A percentile compares a stretch with the other conserved stretches of the same genome.
phyloP scores from a whole-genome alignment of 2,329 filamentous ascomycete genomes.

The Aspergillus uvarum region DNA sequence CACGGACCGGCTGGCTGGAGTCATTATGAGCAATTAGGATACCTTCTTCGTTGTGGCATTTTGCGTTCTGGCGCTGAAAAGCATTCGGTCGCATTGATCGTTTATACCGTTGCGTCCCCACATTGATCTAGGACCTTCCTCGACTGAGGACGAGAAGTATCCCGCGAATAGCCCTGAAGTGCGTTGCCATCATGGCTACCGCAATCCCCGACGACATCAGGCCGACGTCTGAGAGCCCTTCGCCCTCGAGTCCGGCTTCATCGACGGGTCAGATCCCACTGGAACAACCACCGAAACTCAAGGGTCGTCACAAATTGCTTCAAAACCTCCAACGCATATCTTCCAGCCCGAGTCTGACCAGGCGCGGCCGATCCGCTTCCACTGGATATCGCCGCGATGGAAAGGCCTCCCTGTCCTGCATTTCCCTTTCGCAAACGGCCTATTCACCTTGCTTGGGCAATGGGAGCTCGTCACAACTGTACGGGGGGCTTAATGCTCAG shows the following conservation, averaged over 20 bases:
- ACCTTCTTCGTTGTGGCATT: slow-evolving; percentile 9
- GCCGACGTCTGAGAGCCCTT: slow-evolving; percentile 33
- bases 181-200: slow-evolving; percentile 31
- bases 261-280: slow-evolving; percentile 37
- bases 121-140: background rate
- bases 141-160: background rate
- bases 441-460: slow-evolving; percentile 56
- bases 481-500: slow-evolving; percentile 57
- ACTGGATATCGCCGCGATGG: slow-evolving; percentile 63
- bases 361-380: slow-evolving; percentile 63
- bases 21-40: slow-evolving; percentile 20
- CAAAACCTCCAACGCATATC: slow-evolving; percentile 77
- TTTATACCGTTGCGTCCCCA: background rate
- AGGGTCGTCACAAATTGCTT: slow-evolving; percentile 68
- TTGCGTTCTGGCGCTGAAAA: slow-evolving; percentile 13
- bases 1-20: slow-evolving; percentile 5
- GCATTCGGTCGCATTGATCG: background rate
- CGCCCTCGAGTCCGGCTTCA: slow-evolving; percentile 37
- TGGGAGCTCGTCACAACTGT: slow-evolving; percentile 57
- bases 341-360: slow-evolving; percentile 71
- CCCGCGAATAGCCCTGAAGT: background rate
- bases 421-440: slow-evolving; percentile 57
- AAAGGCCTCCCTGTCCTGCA: slow-evolving; percentile 65
- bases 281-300: slow-evolving; percentile 57
- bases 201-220: slow-evolving; percentile 30